Conservation (phyloP, 306 rosid genomes). For the Pueraria montana region DNA sequence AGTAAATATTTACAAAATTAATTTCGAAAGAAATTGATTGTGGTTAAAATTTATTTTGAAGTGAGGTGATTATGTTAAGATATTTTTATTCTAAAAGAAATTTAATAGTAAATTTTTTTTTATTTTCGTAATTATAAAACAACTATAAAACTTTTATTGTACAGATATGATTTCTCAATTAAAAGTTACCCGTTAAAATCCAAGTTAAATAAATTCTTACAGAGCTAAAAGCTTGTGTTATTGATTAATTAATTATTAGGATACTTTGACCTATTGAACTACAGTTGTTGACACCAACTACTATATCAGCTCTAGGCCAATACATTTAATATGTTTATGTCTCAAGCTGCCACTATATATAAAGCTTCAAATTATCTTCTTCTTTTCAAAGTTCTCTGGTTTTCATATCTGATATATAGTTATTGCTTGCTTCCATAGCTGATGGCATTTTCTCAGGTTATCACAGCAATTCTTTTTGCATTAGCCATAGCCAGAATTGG, state of each 20-base stretch:
- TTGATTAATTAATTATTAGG: too few relatives aligned
- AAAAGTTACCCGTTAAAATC: too few relatives aligned
- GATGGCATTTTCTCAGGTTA: constrained; percentile 63
- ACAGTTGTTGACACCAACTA: constrained; percentile 46
- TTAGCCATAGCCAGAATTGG: constrained; percentile 54
- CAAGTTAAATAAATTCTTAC: too few relatives aligned
- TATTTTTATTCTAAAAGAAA: background rate
- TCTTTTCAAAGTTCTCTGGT: constrained; percentile 23
- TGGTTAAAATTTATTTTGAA: too few relatives aligned
- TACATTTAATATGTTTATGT: constrained; percentile 47
- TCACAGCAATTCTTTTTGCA: constrained; percentile 59
- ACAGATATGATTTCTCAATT: too few relatives aligned
- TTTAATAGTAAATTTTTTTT: too few relatives aligned
- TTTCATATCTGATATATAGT: background rate
- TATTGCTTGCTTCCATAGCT: constrained; percentile 22
- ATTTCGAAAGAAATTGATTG: too few relatives aligned
- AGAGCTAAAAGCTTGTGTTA: background rate
- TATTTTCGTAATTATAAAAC: too few relatives aligned
- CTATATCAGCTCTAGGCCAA: constrained; percentile 42
- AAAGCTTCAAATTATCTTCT: constrained; percentile 31
- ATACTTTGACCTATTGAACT: background rate
- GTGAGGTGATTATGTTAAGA: too few relatives aligned
- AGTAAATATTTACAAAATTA: too few relatives aligned
- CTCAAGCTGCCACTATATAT: constrained; percentile 39
- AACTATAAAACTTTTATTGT: too few relatives aligned